Evolutionary conservation across 306 rosid genomes (phyloP).

Genomic region (Vachellia pachyceras): DNA sequence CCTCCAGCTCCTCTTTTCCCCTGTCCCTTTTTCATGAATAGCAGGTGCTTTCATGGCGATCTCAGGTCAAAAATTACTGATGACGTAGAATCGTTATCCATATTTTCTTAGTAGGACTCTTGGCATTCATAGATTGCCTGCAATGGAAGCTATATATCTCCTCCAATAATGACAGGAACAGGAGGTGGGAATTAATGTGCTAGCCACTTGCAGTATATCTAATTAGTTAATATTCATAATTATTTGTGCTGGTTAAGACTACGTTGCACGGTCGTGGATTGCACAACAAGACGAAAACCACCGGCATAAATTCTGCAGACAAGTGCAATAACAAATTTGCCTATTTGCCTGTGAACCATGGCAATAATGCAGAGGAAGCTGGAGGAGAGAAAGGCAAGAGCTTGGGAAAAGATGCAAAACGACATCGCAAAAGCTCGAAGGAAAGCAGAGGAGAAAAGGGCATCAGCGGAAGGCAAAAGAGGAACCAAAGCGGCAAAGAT

Average conservation of each 20-base stretch:
- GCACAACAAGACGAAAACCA: neutral
- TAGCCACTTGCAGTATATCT: constrained; percentile 10
- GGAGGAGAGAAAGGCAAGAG: constrained; percentile 92
- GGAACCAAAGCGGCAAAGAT: constrained; percentile 88
- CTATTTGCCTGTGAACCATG: neutral
- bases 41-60: neutral
- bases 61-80: constrained; percentile 16
- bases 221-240: constrained; percentile 5
- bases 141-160: constrained; percentile 22
- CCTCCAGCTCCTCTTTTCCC: neutral
- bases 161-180: neutral
- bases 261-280: neutral
- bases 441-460: constrained; percentile 89
- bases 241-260: neutral
- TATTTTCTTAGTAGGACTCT: constrained; percentile 1
- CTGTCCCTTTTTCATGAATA: neutral
- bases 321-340: neutral
- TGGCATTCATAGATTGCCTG: neutral
- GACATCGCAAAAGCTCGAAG: constrained; percentile 80
- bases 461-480: constrained; percentile 89
- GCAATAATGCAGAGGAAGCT: constrained; percentile 77
- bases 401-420: constrained; percentile 88
- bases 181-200: neutral
- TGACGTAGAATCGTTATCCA: neutral
- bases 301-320: neutral